Percentiles rank a stretch among this genome's conserved stretches.
phyloP scores from a whole-genome alignment of 164 flowering plant genomes.

The Hamamelis virginiana region DNA sequence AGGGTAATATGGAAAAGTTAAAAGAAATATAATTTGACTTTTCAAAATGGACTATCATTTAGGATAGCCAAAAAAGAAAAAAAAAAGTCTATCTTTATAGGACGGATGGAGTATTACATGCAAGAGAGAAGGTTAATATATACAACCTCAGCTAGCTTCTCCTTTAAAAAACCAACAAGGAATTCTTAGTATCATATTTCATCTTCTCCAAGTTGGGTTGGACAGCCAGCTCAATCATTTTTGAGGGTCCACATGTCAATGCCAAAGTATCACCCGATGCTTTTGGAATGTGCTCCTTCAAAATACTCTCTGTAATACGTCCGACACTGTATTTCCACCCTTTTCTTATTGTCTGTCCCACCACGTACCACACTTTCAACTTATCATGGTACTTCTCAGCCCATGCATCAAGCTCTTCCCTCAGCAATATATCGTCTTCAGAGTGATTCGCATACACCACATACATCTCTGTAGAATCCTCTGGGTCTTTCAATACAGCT shows the following conservation, averaged over 20 bases:
- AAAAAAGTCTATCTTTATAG: too few species aligned
- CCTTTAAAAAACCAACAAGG: conserved; percentile 57
- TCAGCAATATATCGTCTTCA: conserved; percentile 81
- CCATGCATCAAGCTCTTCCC: conserved; percentile 82
- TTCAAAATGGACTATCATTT: too few species aligned
- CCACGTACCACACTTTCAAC: conserved; percentile 90
- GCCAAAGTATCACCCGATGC: conserved; percentile 55
- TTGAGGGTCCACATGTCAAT: conserved; percentile 87
- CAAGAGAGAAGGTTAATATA: too few species aligned
- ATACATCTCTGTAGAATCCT: conserved; percentile 83
- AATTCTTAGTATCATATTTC: conserved; percentile 68
- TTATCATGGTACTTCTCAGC: conserved; percentile 40
- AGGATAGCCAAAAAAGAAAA: too few species aligned
- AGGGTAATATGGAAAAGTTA: too few species aligned
- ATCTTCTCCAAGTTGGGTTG: conserved; percentile 90
- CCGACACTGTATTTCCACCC: conserved; percentile 88
- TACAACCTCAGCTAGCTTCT: not conserved
- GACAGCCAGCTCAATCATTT: conserved; percentile 88
- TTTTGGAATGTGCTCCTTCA: conserved; percentile 71
- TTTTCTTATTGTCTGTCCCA: conserved; percentile 38
- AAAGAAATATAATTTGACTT: too few species aligned
- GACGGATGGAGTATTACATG: too few species aligned
- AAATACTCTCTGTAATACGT: conserved; percentile 52
- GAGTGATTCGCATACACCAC: conserved; percentile 88
- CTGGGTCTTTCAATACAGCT: conserved; percentile 77